Evolutionary conservation across 176 grass and related monocot genomes (phyloP), one percentile per base, ranked within the genome.

Genomic region (bread wheat (Triticum aestivum)): DNA sequence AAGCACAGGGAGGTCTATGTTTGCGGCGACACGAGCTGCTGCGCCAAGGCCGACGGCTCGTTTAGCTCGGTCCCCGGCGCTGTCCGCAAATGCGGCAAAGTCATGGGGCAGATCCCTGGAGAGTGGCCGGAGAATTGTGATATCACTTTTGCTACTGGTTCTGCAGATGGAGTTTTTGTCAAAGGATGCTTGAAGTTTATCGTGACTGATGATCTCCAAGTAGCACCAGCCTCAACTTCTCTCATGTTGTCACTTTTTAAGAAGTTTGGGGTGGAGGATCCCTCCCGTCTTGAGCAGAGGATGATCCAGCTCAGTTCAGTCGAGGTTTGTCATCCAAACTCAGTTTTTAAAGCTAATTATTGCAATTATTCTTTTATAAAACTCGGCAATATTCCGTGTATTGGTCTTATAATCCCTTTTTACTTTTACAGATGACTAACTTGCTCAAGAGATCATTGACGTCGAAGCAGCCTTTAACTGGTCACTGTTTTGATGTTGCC

Each of bases 171-270:
- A n/a, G 51, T 89, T 54, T 92, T 92, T 12, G 79, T 89, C 1
- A 27, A 58, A 20, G 70, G 61, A 9, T 11, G 75, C 1, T 2
- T 5, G 2, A 92, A 65, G 58, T 89, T 79, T 17, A 79, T 92
- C 33, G 18, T 68, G 27, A 83, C 78, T 1, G 86, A 92, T 33
- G 83, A 92, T 63, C 83, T 92, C 3, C 71, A 73, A 5, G 66
- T 92, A 2, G 9, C 65, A 27, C 64, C 65, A 5, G 29, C 87
- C 3, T 79, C 87, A 0, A 88, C 80, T 0, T 38, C 37, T 38
- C 38, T 88, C 2, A 71, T 84, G 81, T 1, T 88, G 27, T 88
- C 73, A 17, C 51, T 84, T 21, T 47, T 47, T 8, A 38, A 52
- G 1, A 83, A 70, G 61, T 70, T 64, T 6, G 73, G 74, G 12